Evolutionary conservation across 345 rosid genomes (phyloP).

Genomic region (Citrus mangshanensis): DNA sequence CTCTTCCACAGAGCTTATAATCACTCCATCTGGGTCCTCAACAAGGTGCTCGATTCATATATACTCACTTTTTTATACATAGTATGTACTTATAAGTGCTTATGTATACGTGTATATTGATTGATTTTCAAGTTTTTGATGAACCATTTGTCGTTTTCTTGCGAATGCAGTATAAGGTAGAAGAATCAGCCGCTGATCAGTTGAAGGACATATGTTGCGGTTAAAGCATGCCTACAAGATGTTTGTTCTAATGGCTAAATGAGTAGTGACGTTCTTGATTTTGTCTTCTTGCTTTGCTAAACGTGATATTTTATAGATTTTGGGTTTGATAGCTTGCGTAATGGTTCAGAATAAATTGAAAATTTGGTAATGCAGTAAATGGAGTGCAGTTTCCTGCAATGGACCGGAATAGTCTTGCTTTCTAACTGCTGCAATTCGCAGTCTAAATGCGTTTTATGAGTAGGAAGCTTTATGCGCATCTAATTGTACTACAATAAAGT

Average conservation of each 20-base stretch:
- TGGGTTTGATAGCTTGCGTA: neutral
- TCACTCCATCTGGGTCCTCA: constrained; percentile 94
- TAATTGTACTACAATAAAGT: neutral
- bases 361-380: neutral
- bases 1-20: constrained; percentile 77
- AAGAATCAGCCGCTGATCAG: constrained; percentile 61
- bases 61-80: neutral
- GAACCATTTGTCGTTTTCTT: neutral
- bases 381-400: neutral
- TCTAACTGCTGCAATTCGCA: neutral
- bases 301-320: neutral
- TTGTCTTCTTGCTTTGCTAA: neutral
- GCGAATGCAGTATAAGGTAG: constrained; percentile 68
- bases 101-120: neutral
- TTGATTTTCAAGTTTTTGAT: neutral
- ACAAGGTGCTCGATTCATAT: constrained; percentile 48
- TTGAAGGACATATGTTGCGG: constrained; percentile 52
- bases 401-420: neutral
- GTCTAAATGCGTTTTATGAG: neutral
- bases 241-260: constrained; percentile 45
- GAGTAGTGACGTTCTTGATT: neutral
- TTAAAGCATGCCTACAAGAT: constrained; percentile 21
- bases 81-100: neutral
- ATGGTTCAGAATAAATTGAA: neutral
- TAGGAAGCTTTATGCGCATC: neutral